Base-by-base conservation (phyloP, 2,329 filamentous ascomycete species). In the Ilyonectria mors-panacis region DNA sequence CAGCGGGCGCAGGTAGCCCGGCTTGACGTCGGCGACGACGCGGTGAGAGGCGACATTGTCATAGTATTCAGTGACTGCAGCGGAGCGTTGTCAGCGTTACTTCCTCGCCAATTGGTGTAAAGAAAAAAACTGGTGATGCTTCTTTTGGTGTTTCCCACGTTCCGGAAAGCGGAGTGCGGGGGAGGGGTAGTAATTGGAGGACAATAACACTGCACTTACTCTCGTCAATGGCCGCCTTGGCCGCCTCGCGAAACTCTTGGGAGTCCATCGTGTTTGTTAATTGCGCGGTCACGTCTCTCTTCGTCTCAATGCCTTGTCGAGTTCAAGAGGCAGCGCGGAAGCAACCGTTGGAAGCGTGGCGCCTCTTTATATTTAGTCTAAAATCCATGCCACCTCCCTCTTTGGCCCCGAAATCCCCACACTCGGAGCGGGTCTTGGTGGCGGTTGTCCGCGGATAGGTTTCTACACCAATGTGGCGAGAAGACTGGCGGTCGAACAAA, bases 1-100 rank as follows among this genome's bases (percentile, higher is more conserved):
- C 7, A 96, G 87, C 51, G 93, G 91, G 54, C 90, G 89, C 10
- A 98, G 89, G 79, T 97, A 98, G 63, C 95, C 95, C 0, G 95
- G 95, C 66, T 92, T 85, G 56, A 98, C 91, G 59, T 88, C 88
- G 13, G 95, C 92, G 9, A 97, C 84, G 42, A 97, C 94, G 51
- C 89, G 89, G 19, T 90, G 89, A 2, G 88, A 84, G 56, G 89
- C 85, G 61, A 98, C 86, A 23, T 85, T 92, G 69, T 95, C 90
- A 78, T 96, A 95, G 84, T 98, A 97, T 60, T 90, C 86, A 76
- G 94, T 90, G 77, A 98, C 94, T 96, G 44, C 37, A 19, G n/a
- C 62, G 45, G 63, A 47, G 54, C 54, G 63, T 50, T 10, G 51
- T 50, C 17, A 50, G 44, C 19, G n/a, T 9, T 13, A n/a, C 12